Conservation (phyloP, 495 filamentous ascomycete species). For the Monascus purpureus region DNA sequence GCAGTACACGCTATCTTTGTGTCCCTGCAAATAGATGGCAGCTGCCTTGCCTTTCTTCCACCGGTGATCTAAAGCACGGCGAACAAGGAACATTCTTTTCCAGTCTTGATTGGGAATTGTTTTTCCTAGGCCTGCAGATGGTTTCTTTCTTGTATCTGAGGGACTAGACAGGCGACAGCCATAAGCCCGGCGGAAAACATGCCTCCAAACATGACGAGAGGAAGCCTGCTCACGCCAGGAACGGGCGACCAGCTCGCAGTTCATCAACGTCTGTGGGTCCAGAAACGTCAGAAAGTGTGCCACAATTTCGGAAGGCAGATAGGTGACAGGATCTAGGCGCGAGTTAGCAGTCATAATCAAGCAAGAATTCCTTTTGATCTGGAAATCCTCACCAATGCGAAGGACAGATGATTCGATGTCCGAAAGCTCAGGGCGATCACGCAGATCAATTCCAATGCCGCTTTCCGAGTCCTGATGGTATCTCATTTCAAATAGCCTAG, state of each 20-base stretch:
- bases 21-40: constrained; percentile 79
- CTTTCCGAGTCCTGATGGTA: constrained; percentile 51
- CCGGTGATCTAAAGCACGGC: constrained; percentile 55
- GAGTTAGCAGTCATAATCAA: constrained; percentile 4
- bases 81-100: constrained; percentile 71
- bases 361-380: not conserved
- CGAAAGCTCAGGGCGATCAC: constrained; percentile 30
- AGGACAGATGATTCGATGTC: constrained; percentile 27
- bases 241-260: constrained; percentile 45
- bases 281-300: constrained; percentile 59
- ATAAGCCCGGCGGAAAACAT: constrained; percentile 59
- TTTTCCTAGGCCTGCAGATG: constrained; percentile 36
- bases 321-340: constrained; percentile 47
- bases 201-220: constrained; percentile 61
- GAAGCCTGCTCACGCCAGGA: constrained; percentile 48
- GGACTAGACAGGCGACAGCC: constrained; percentile 21
- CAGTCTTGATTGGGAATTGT: constrained; percentile 49
- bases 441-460: constrained; percentile 65
- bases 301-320: constrained; percentile 57
- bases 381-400: constrained; percentile 21
- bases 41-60: constrained; percentile 69
- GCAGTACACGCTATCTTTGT: constrained; percentile 91
- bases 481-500: constrained; percentile 18
- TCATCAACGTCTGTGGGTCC: constrained; percentile 50
- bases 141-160: constrained; percentile 30